Evolutionary conservation across 2,329 filamentous ascomycete species (phyloP).

Genomic region (Neopestalotiopsis sp.): DNA sequence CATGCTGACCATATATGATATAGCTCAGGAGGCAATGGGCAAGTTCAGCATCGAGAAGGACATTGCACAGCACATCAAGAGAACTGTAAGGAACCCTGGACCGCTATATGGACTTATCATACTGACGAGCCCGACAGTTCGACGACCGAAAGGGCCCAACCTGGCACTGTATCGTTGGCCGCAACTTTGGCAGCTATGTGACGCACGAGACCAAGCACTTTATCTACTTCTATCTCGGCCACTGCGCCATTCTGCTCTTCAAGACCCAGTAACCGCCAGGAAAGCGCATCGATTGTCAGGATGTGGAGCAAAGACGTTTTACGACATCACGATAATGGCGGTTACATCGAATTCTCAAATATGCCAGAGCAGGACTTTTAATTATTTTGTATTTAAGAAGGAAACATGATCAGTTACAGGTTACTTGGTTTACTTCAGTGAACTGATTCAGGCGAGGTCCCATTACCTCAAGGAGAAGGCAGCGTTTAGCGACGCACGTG

Average conservation of each 20-base stretch:
- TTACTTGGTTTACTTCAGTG: not conserved
- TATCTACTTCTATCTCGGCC: conserved; percentile 99
- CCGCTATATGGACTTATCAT: not conserved
- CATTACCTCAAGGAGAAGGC: not conserved
- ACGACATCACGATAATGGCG: conserved; percentile 1
- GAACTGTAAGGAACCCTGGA: conserved; percentile 38
- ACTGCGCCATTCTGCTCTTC: conserved; percentile 97
- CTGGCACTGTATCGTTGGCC: conserved; percentile 98
- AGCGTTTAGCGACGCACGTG: not conserved
- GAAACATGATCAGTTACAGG: not conserved
- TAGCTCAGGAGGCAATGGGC: conserved; percentile 68
- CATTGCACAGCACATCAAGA: conserved; percentile 42
- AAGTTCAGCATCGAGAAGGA: conserved; percentile 69
- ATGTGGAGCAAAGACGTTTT: not conserved
- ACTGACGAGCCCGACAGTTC: conserved; percentile 64
- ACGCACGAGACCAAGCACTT: conserved; percentile 99
- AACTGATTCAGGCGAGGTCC: not conserved
- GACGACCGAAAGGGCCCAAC: conserved; percentile 96
- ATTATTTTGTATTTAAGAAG: not conserved
- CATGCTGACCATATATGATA: not conserved
- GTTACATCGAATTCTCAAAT: not conserved
- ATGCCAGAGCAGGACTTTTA: not conserved
- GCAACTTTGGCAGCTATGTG: conserved; percentile 99
- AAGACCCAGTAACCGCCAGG: conserved; percentile 84
- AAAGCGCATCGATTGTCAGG: not conserved